These are phyloP conservation scores for Naganishia kalamii DNA, from an alignment of 768 basidiomycete species.

Conservation along the genomic window DNA sequence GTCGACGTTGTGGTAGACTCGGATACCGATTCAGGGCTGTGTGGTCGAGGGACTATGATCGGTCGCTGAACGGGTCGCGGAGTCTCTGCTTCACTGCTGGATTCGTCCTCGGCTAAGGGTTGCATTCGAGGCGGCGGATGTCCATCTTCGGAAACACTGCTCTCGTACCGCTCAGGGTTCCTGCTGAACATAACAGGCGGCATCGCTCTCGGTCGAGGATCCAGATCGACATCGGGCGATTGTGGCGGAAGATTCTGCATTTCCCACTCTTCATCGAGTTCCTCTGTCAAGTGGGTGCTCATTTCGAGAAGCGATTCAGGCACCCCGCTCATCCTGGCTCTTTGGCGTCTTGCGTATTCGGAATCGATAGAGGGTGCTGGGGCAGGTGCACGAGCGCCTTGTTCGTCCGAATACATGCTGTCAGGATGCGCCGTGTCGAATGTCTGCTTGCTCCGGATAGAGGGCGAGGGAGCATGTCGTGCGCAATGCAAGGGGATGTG, in stretches of 20 bases:
- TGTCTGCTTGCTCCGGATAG: background rate
- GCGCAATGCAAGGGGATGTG: background rate
- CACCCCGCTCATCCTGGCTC: slow-evolving; percentile 7
- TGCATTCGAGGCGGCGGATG: background rate
- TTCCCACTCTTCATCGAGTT: slow-evolving; percentile 30
- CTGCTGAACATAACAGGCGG: background rate
- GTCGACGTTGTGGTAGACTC: background rate
- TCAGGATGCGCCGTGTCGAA: background rate
- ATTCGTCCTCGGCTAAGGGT: no score
- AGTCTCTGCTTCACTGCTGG: background rate
- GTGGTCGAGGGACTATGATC: background rate
- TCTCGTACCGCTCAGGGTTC: background rate
- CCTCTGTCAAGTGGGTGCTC: background rate
- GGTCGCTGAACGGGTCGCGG: slow-evolving; percentile 13
- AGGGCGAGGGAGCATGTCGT: background rate
- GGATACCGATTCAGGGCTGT: background rate
- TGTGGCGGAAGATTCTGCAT: slow-evolving; percentile 37
- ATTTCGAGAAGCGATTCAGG: slow-evolving; percentile 15
- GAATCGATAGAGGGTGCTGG: slow-evolving; percentile 29
- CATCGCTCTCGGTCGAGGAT: slow-evolving; percentile 10
- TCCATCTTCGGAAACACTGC: background rate
- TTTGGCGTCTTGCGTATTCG: background rate
- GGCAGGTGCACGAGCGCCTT: slow-evolving; percentile 26
- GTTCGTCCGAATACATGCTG: slow-evolving; percentile 34
- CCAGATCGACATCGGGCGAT: slow-evolving; percentile 24